These are phyloP conservation scores for Ceratocystis colombiana DNA, from an alignment of 2,329 filamentous ascomycete genomes.

Conservation along the genomic window DNA sequence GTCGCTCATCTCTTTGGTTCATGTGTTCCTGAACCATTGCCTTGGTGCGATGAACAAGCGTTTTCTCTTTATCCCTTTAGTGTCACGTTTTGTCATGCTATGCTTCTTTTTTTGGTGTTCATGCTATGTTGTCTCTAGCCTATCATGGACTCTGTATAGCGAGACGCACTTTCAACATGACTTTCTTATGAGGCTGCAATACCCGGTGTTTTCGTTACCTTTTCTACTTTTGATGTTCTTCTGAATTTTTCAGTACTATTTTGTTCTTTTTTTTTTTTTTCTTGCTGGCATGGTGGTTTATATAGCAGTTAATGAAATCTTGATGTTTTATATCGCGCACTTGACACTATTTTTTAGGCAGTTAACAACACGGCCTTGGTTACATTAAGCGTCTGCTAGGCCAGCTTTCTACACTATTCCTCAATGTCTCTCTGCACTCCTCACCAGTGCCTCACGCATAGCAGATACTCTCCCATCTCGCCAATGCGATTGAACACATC, in stretches of 20 bases:
- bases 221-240: not conserved
- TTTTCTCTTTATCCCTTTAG: constrained; percentile 9
- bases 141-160: not conserved
- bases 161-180: constrained; percentile 2
- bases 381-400: too few species aligned
- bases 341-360: not conserved
- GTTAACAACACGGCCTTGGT: too few species aligned
- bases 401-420: too few species aligned
- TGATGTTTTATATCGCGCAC: not conserved
- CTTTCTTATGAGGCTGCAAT: constrained; percentile 4
- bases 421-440: not conserved
- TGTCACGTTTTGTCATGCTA: constrained; percentile 17
- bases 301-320: constrained; percentile 4
- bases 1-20: not conserved
- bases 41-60: not conserved
- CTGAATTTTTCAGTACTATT: not conserved
- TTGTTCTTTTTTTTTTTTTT: not conserved
- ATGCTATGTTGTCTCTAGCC: constrained; percentile 13
- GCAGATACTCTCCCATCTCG: constrained; percentile 56
- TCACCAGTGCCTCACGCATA: constrained; percentile 62
- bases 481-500: constrained; percentile 59
- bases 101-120: constrained; percentile 6
- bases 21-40: constrained; percentile 11
- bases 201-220: not conserved
- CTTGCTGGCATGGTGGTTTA: not conserved